Percentiles rank a stretch among this genome's conserved stretches.
Evolutionary conservation across 148 eudicot genomes (phyloP).

Genomic region (Agrostemma githago): DNA sequence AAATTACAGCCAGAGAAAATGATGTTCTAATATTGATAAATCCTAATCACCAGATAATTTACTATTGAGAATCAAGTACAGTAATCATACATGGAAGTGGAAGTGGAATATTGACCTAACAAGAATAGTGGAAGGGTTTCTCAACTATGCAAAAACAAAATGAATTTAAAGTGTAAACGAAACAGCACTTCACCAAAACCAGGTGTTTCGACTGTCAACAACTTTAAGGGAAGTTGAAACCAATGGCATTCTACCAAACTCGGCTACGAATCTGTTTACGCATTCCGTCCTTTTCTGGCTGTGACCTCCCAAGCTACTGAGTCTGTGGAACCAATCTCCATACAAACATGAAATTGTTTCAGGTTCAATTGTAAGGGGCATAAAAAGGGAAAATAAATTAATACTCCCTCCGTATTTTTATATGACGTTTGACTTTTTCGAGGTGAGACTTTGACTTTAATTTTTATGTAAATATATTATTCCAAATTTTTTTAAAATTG

Average conservation of each 20-base stretch:
- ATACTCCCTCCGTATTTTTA: no score
- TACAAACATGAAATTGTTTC: neutral
- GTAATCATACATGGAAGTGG: constrained; percentile 14
- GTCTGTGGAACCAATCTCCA: constrained; percentile 80
- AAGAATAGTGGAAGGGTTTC: constrained; percentile 14
- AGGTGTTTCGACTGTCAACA: constrained; percentile 59
- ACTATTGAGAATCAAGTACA: neutral
- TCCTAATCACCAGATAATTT: neutral
- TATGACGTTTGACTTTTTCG: no score
- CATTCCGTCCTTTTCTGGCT: constrained; percentile 56
- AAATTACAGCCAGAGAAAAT: neutral
- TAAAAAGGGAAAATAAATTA: no score
- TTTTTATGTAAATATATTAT: no score
- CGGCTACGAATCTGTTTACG: constrained; percentile 55
- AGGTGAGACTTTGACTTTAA: no score
- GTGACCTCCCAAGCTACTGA: constrained; percentile 91
- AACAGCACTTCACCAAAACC: constrained; percentile 66
- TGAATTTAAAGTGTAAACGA: constrained; percentile 5
- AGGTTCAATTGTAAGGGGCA: neutral
- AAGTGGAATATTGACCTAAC: constrained; percentile 7
- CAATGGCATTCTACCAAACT: constrained; percentile 73
- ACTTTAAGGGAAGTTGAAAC: constrained; percentile 69
- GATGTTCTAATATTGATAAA: constrained; percentile 6
- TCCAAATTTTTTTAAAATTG: no score
- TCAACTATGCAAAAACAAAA: constrained; percentile 13